phyloP scores from a whole-genome alignment of 2,329 filamentous ascomycete genomes.

The Penicillium sp. region DNA sequence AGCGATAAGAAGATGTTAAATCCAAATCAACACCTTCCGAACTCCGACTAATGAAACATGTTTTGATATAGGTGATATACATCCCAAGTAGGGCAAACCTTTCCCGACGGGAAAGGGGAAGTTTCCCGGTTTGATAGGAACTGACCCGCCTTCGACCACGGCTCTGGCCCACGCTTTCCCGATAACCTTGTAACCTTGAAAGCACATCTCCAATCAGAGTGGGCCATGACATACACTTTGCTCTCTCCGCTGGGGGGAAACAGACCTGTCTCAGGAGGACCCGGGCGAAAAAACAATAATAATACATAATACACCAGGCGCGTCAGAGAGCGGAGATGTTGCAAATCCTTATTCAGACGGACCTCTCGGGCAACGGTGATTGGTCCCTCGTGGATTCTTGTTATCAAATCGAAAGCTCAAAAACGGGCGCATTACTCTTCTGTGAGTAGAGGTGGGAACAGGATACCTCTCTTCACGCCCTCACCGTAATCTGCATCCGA shows the following conservation, averaged over 20 bases:
- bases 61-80: slow-evolving; percentile 35
- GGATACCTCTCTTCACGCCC: slow-evolving; percentile 45
- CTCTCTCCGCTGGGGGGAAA: slow-evolving; percentile 13
- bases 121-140: slow-evolving; percentile 34
- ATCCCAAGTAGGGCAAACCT: slow-evolving; percentile 17
- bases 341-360: slow-evolving; percentile 21
- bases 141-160: slow-evolving; percentile 10
- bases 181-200: slow-evolving; percentile 38
- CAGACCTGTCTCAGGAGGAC: slow-evolving; percentile 22
- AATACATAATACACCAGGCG: slow-evolving; percentile 11
- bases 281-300: slow-evolving; percentile 18
- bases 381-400: slow-evolving; percentile 23
- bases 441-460: slow-evolving; percentile 54
- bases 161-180: slow-evolving; percentile 30
- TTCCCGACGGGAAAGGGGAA: slow-evolving; percentile 38
- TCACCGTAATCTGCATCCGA: slow-evolving; percentile 71
- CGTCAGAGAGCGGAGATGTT: slow-evolving; percentile 21
- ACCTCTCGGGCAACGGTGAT: slow-evolving; percentile 16
- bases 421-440: slow-evolving; percentile 32
- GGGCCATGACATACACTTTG: slow-evolving; percentile 21
- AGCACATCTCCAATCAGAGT: slow-evolving; percentile 19
- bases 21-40: not conserved
- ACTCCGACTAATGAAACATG: slow-evolving; percentile 15
- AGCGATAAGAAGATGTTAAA: slow-evolving; percentile 2
- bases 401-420: slow-evolving; percentile 30